Conservation (phyloP, 192 early-diverging fungal species). For the Entomortierella beljakovae region DNA sequence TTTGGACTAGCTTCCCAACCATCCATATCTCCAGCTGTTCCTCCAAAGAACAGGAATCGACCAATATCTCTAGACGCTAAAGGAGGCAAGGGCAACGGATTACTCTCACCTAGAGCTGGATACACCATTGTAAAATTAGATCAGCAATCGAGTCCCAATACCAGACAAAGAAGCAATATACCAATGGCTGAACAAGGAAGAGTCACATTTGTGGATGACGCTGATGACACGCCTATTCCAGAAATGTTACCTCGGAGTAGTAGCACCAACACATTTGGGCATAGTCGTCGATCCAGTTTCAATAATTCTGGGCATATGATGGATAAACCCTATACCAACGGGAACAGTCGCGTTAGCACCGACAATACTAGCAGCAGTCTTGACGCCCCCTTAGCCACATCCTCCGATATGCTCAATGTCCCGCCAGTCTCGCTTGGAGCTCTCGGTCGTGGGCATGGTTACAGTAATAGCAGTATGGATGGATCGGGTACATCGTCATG, state of each 20-base stretch:
- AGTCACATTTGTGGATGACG: neutral
- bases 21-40: conserved; percentile 12
- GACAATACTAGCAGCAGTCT: neutral
- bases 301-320: neutral
- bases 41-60: conserved; percentile 35
- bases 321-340: neutral
- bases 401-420: neutral
- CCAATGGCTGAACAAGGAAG: too few relatives aligned
- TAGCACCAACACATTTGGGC: conserved; percentile 19
- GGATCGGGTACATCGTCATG: conserved; percentile 25
- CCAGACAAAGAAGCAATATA: too few relatives aligned
- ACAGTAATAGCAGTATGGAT: conserved; percentile 11
- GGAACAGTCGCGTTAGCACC: neutral
- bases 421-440: neutral
- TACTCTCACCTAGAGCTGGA: neutral
- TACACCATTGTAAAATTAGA: conserved; percentile 22
- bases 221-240: neutral
- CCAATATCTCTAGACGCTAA: conserved; percentile 14
- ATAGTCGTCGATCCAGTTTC: conserved; percentile 26
- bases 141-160: neutral
- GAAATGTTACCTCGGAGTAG: neutral
- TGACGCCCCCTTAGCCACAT: neutral
- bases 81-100: neutral
- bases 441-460: neutral
- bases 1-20: neutral